These are phyloP conservation scores for Penicillium silybi DNA, from an alignment of 495 filamentous ascomycete species.

Conservation along the genomic window DNA sequence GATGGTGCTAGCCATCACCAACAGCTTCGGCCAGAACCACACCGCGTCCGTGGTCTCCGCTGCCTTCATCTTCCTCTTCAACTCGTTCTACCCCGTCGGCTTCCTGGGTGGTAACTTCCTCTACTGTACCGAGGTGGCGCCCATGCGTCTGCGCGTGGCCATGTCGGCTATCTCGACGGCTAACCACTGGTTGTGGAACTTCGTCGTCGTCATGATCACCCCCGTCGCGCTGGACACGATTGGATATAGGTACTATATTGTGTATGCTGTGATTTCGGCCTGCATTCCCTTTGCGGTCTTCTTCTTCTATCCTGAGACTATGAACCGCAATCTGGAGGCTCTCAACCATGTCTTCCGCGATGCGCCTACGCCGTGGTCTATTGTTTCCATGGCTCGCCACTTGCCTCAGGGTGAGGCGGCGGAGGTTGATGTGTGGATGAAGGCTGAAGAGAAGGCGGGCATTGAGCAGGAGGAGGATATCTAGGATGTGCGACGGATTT, in stretches of 20 bases:
- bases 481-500: not conserved
- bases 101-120: constrained; percentile 57
- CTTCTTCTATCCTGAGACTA: constrained; percentile 67
- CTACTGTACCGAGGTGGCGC: constrained; percentile 55
- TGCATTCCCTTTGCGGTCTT: constrained; percentile 47
- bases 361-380: constrained; percentile 27
- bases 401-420: constrained; percentile 26
- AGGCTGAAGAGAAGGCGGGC: not conserved
- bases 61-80: constrained; percentile 58
- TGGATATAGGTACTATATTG: constrained; percentile 34
- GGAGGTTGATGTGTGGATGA: constrained; percentile 6
- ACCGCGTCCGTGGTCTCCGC: constrained; percentile 31
- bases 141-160: constrained; percentile 49
- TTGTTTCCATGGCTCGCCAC: constrained; percentile 30
- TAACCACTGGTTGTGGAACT: constrained; percentile 51
- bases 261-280: constrained; percentile 34
- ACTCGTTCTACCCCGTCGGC: constrained; percentile 56
- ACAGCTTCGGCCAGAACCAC: constrained; percentile 33
- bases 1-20: constrained; percentile 39
- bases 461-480: not conserved
- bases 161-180: constrained; percentile 44
- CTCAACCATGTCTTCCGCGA: constrained; percentile 66
- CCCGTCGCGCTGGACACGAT: constrained; percentile 39
- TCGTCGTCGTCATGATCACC: constrained; percentile 57
- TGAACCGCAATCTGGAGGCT: constrained; percentile 60